Evolutionary conservation across 805 yeast genomes (phyloP), one percentile per base, ranked within the genome.

Genomic region (Myxozyma udenii): DNA sequence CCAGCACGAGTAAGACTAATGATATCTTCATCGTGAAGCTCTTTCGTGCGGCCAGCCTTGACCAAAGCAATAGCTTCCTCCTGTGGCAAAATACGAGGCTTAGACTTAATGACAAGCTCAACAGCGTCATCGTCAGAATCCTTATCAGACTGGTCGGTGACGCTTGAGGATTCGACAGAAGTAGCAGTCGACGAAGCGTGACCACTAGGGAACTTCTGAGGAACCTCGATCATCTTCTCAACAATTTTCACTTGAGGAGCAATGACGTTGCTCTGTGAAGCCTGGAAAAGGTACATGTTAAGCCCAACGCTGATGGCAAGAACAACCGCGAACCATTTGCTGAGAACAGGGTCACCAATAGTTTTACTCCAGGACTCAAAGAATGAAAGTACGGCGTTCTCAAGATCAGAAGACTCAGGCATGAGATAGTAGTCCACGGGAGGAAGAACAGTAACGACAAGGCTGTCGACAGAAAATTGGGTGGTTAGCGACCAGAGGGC

Each of bases 201-300:
- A 23, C 58, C 51, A 11, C 55, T 48, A 18, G 62, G 22, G 11
- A 59, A 59, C 39, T 66, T 56, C 47, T 63, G 64, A 26, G 68
- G 68, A 5, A 68, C 64, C 44, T 64, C 68, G 35, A 65, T 62
- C 21, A 61, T 56, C 57, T 59, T 64, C 48, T 65, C 67, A 16
- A 69, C 68, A 16, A 68, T 61, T 48, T 62, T 52, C 37, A 67
- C 61, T 41, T 58, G 56, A 37, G 64, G 63, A 28, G 53, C 57
- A 11, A 42, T 57, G 14, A 49, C 44, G 25, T 43, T 39, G 39
- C 37, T 35, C 53, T 64, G 66, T n/a, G 95, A 85, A 51, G 87
- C 93, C 63, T 88, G 87, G 67, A 91, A 77, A 60, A 93, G 76
- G 68, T 90, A 91, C 45, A 85, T 81, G 67, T 93, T 93, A 58